Base-by-base conservation (phyloP, 2,329 filamentous ascomycete genomes). In the Penicillium aurantiogriseum region DNA sequence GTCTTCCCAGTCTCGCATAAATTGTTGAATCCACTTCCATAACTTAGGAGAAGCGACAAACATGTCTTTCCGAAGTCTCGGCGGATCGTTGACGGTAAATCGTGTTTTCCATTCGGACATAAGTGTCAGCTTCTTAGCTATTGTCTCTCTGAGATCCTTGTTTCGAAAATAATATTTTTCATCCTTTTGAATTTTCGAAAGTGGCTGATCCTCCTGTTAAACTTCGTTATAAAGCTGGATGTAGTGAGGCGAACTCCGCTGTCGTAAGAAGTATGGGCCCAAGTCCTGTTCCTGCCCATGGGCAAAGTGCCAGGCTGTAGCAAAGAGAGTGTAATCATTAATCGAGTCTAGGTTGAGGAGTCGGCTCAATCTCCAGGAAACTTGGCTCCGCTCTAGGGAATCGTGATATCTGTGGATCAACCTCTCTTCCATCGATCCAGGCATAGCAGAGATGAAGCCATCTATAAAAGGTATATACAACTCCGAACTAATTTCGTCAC, bases 21-120 rank as follows among this genome's bases (percentile, higher is more conserved):
- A 66, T 45, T 21, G 33, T 46, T 59, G 31, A 51, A 67, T 58
- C 64, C 57, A 65, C 39, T 62, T 67, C 63, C 57, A 67, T 50
- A 64, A 47, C n/a, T 54, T 48, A 3, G 63, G 47, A 46, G 57
- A 58, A 46, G 65, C 36, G 15, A 64, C 31, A 57, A 65, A 67
- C 52, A 64, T 58, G 23, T 63, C 47, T 39, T 58, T 56, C 13
- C 61, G 61, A 46, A 65, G 52, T 25, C 39, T 65, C 25, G 29
- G 55, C 25, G 17, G 38, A 29, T 57, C 21, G 10, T 50, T 54
- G 7, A 11, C 9, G 3, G 47, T 21, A 39, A 10, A 50, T 11
- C 11, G 35, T 11, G n/a, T 21, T 29, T 50, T 17, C 47, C 23
- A 40, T 50, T 40, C 47, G 35, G 47, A 50, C 1, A 50, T 21